Evolutionary conservation across 2,329 filamentous ascomycete species (phyloP).

Genomic region (Stachybotrys chlorohalonatus): DNA sequence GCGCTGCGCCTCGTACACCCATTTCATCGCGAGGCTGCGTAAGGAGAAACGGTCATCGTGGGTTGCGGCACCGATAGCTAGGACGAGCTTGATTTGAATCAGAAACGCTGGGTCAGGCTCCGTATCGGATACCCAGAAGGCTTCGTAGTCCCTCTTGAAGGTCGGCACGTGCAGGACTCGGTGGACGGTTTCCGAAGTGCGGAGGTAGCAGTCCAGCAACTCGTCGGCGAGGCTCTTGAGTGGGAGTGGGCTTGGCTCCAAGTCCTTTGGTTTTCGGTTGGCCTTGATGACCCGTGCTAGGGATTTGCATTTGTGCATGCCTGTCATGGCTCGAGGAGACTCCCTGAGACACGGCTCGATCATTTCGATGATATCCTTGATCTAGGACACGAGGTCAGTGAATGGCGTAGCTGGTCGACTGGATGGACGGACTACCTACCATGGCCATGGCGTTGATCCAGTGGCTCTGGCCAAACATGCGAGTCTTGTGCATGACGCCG

Average conservation of each 20-base stretch:
- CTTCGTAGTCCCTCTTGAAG: conserved; percentile 44
- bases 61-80: conserved; percentile 40
- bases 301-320: conserved; percentile 29
- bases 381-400: neutral
- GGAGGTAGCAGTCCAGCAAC: conserved; percentile 43
- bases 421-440: conserved; percentile 19
- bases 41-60: conserved; percentile 36
- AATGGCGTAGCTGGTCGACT: neutral
- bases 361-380: conserved; percentile 6
- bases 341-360: conserved; percentile 18
- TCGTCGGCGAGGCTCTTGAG: conserved; percentile 31
- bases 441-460: conserved; percentile 36
- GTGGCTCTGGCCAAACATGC: conserved; percentile 41
- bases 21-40: conserved; percentile 32
- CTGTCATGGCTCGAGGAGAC: neutral
- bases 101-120: conserved; percentile 33
- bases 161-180: conserved; percentile 49
- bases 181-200: conserved; percentile 46
- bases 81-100: conserved; percentile 43
- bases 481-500: conserved; percentile 43
- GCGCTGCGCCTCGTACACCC: conserved; percentile 43
- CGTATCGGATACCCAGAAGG: conserved; percentile 35
- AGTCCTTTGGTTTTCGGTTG: conserved; percentile 24
- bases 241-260: neutral
- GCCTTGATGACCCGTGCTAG: conserved; percentile 32